Percentiles rank a stretch among this genome's conserved stretches.
phyloP scores from a whole-genome alignment of 352 stramenopile species.

The Thalassiosira mediterranea region DNA sequence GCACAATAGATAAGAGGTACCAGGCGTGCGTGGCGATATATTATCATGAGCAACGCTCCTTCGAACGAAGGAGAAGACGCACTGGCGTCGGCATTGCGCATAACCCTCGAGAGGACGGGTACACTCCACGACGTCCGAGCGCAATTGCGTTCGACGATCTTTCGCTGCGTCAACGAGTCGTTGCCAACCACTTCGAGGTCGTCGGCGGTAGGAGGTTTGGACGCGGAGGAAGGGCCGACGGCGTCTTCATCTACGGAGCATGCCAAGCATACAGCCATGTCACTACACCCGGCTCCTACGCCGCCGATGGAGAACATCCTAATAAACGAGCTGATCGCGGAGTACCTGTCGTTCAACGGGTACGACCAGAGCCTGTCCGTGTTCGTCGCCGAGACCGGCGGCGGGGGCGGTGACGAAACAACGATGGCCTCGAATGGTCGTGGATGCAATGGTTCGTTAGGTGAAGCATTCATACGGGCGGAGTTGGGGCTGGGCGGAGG shows the following conservation, averaged over 20 bases:
- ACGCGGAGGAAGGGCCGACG: too few species aligned
- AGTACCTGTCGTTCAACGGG: constrained; percentile 94
- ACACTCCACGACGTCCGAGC: constrained; percentile 50
- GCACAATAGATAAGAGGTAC: too few species aligned
- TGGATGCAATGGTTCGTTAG: constrained; percentile 1
- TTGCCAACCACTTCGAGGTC: constrained; percentile 5
- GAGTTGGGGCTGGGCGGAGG: constrained; percentile 33
- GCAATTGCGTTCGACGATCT: constrained; percentile 26
- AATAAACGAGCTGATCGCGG: constrained; percentile 93
- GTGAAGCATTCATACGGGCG: constrained; percentile 24
- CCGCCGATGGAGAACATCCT: constrained; percentile 88
- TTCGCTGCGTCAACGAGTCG: constrained; percentile 34
- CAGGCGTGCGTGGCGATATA: too few species aligned
- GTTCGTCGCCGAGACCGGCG: constrained; percentile 78
- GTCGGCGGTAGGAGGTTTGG: too few species aligned
- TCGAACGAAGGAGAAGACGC: constrained; percentile 31
- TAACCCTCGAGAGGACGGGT: constrained; percentile 60
- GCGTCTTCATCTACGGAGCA: too few species aligned
- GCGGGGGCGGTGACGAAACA: neutral
- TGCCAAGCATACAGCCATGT: too few species aligned
- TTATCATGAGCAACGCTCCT: too few species aligned
- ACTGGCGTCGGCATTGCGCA: constrained; percentile 55
- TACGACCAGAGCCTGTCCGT: constrained; percentile 90
- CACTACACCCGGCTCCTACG: too few species aligned
- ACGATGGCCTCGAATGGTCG: neutral